Evolutionary conservation across 108 stramenopile genomes (phyloP).

Genomic region (Cyclotella sp.): DNA sequence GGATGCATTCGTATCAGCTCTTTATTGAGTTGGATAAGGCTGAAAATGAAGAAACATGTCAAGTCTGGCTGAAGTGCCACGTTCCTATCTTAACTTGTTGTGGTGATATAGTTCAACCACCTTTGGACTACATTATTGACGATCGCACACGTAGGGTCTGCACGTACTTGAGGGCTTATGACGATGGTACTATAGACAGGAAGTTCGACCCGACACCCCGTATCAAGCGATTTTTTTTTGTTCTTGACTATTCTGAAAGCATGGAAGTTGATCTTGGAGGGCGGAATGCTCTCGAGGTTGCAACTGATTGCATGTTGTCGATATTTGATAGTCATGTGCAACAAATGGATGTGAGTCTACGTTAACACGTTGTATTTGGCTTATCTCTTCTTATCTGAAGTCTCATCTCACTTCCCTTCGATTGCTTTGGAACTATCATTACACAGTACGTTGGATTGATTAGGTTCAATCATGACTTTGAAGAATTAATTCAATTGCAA

Average conservation of each 20-base stretch:
- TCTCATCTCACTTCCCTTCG: background rate
- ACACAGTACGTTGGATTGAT: conserved; percentile 30
- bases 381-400: background rate
- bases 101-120: conserved; percentile 5
- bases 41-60: conserved; percentile 6
- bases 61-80: conserved; percentile 14
- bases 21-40: conserved; percentile 26
- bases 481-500: conserved; percentile 21
- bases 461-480: conserved; percentile 10
- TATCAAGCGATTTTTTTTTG: conserved; percentile 24
- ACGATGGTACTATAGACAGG: conserved; percentile 34
- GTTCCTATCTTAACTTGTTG: conserved; percentile 30
- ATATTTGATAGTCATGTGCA: conserved; percentile 37
- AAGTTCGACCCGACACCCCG: conserved; percentile 23
- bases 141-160: conserved; percentile 25
- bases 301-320: conserved; percentile 26
- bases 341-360: conserved; percentile 28
- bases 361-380: background rate
- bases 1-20: conserved; percentile 5
- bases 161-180: conserved; percentile 34
- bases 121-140: conserved; percentile 22
- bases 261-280: conserved; percentile 21
- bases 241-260: conserved; percentile 34
- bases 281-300: conserved; percentile 27
- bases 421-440: background rate